These are phyloP conservation scores for Posidonia australis DNA, from an alignment of 106 monocot species.

Conservation along the genomic window DNA sequence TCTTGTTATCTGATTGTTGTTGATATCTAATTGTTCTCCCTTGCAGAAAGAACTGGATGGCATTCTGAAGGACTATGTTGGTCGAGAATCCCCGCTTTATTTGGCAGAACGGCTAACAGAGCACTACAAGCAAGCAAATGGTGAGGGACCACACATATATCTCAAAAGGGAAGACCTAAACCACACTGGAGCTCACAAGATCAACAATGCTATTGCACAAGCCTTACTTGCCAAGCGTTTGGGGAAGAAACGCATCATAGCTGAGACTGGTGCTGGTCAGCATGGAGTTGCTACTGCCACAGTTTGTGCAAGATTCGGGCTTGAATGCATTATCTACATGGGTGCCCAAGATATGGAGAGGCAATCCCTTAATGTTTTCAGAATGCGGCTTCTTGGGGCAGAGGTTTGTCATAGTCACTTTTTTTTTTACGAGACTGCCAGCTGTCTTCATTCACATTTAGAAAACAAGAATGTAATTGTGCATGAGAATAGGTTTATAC, in stretches of 20 bases:
- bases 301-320: conserved; percentile 65
- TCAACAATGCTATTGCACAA: conserved; percentile 74
- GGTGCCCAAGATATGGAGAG: conserved; percentile 83
- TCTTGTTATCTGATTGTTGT: not conserved
- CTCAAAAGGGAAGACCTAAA: conserved; percentile 79
- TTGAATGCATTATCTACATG: conserved; percentile 71
- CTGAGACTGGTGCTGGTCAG: conserved; percentile 78
- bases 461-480: too few species aligned
- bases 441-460: not conserved
- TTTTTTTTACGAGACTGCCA: not conserved
- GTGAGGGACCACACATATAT: conserved; percentile 58
- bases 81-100: conserved; percentile 69
- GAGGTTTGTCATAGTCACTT: conserved; percentile 29
- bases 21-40: not conserved
- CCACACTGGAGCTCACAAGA: conserved; percentile 83
- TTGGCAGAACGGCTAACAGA: conserved; percentile 65
- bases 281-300: conserved; percentile 80
- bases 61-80: conserved; percentile 66
- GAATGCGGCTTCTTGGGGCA: conserved; percentile 74
- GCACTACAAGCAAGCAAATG: conserved; percentile 44
- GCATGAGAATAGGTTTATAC: too few species aligned
- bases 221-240: conserved; percentile 64
- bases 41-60: conserved; percentile 49
- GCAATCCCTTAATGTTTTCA: conserved; percentile 64
- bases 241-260: conserved; percentile 75